Percentiles rank a stretch among this genome's conserved stretches.
Conservation (phyloP, 257 asterid species). For the Ophiorrhiza pumila region DNA sequence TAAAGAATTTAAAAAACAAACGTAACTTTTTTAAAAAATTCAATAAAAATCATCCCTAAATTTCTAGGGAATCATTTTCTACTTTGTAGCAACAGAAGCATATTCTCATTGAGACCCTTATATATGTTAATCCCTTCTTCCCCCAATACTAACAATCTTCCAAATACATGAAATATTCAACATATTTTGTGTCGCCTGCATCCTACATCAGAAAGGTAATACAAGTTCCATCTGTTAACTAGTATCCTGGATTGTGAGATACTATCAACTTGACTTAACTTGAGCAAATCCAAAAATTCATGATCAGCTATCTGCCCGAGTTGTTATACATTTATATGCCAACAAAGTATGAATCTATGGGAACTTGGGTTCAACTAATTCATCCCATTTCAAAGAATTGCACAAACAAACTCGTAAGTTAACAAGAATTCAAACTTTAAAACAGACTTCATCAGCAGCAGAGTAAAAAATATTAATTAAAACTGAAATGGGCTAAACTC, state of each 20-base stretch:
- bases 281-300: no score
- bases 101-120: neutral
- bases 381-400: neutral
- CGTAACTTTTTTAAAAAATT: no score
- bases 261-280: no score
- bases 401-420: neutral
- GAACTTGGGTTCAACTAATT: neutral
- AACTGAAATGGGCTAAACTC: neutral
- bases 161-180: neutral
- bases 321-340: no score
- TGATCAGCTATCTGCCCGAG: no score
- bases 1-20: no score
- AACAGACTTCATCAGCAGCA: neutral
- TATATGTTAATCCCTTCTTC: neutral
- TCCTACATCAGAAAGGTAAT: no score
- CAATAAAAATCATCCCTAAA: neutral
- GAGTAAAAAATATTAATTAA: neutral
- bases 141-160: neutral
- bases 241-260: no score
- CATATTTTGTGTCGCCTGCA: no score
- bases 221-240: no score
- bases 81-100: neutral
- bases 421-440: neutral
- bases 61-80: neutral
- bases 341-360: neutral